Percentiles rank a stretch among this genome's conserved stretches.
Conservation (phyloP, 2,329 filamentous ascomycete genomes). For the Aplosporella prunicola region DNA sequence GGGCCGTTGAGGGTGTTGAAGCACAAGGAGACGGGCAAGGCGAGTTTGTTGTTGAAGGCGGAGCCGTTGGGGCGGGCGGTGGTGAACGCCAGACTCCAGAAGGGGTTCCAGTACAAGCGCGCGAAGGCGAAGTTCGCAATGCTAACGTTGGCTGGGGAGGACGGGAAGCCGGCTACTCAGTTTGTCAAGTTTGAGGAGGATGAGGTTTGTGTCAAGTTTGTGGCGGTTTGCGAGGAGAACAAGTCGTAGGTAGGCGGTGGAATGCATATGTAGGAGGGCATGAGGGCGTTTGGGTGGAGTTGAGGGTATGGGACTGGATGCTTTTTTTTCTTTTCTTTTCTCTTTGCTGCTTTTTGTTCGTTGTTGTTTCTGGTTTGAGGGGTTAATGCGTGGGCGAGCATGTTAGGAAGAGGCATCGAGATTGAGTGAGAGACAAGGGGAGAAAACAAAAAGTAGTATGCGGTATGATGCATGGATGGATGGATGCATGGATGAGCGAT, state of each 20-base stretch:
- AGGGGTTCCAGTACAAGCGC: slow-evolving; percentile 17
- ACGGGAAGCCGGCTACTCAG: slow-evolving; percentile 18
- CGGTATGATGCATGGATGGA: too few species aligned
- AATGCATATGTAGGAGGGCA: too few species aligned
- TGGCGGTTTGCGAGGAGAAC: slow-evolving; percentile 2
- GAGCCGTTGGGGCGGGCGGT: slow-evolving; percentile 20
- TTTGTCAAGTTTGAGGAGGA: slow-evolving; percentile 21
- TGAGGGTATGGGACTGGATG: too few species aligned
- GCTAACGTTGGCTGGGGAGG: slow-evolving; percentile 18
- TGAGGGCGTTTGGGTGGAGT: too few species aligned
- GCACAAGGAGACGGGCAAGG: slow-evolving; percentile 25
- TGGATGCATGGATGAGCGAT: too few species aligned
- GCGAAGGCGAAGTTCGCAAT: slow-evolving; percentile 21
- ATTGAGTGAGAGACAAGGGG: too few species aligned
- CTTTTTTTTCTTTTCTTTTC: not conserved
- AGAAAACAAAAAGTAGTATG: too few species aligned
- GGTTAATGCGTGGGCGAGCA: too few species aligned
- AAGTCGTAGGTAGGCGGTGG: too few species aligned
- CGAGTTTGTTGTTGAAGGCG: slow-evolving; percentile 25
- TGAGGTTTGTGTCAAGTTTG: slow-evolving; percentile 23
- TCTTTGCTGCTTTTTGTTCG: too few species aligned
- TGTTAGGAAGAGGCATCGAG: too few species aligned
- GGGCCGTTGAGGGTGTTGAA: slow-evolving; percentile 28
- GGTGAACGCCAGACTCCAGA: slow-evolving; percentile 25
- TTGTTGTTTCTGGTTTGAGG: too few species aligned